Base-by-base conservation (phyloP, 2,329 filamentous ascomycete species). In the Grosmannia penicillata region DNA sequence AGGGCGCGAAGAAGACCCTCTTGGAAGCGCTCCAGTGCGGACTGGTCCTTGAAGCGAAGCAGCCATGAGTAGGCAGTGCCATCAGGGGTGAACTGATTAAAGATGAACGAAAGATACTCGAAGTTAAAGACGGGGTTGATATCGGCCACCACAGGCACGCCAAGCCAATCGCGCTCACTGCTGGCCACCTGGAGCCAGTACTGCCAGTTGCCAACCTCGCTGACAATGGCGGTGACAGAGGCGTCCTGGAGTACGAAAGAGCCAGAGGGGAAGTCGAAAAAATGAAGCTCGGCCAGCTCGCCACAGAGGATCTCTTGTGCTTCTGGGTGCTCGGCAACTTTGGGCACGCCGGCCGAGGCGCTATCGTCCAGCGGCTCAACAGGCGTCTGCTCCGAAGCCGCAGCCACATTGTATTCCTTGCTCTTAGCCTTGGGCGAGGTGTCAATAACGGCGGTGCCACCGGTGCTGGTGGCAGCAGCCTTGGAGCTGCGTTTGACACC, bases 81-180 rank as follows among this genome's bases (percentile, higher is more conserved):
- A 57, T 95, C 84, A 26, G 78, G 71, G 13, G 81, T 73, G 56
- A 94, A 96, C 55, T 95, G 86, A 53, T 98, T 98, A 70, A 98
- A 98, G 52, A 98, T 95, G 56, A 96, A 96, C 0, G 89, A 96
- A n/a, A 94, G 68, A 51, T 89, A 96, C 57, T 98, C 91, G 48
- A 95, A 96, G 61, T 96, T 96, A 66, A 96, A 98, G 17, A 98
- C 87, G 0, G 91, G 91, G 51, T 96, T 96, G 58, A 96, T 85
- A 49, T 98, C 91, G 7, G 84, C 80, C 23, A 86, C 68, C 23
- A 98, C 75, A 3, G 80, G 72, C 47, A 93, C 83, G 18, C 86
- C 86, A 3, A 98, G 66, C 84, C 86, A 95, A 38, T 87, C 77
- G 51, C 76, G 78, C 25, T 83, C 75, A 28, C 73, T 68, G 44